Evolutionary conservation across 208 protist species (phyloP), one percentile per base, ranked within the genome.

Genomic region (Crithidia fasciculata): DNA sequence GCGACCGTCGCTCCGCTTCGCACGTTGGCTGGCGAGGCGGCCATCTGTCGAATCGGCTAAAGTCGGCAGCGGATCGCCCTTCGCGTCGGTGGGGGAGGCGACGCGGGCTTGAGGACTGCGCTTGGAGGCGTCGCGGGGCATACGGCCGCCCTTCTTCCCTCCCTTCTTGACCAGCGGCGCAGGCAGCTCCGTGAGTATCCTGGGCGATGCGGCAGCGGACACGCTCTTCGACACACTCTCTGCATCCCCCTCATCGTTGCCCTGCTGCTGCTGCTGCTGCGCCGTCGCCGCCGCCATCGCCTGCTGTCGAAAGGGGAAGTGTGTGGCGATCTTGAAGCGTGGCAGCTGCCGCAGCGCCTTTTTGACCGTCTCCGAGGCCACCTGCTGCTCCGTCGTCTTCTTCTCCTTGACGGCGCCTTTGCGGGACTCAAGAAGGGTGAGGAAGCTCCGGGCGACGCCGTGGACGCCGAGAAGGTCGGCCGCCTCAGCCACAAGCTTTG

Each of bases 241-340:
- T 0, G 16, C 56, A 8, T 52, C 28, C 13, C 9, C 61, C 10
- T 18, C 52, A 0, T 40, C 43, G n/a, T 44, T 28, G 8, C 4
- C 44, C 7, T 37, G 16, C 44, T 50, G 15, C 4, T 41, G 15
- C 4, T 41, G 49, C 12, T 54, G 45, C 47, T 5, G 28, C 44
- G 39, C 37, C 28, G 63, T 41, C 5, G 63, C 63, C 36, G 63
- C 49, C 44, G 45, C 18, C 13, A 12, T 44, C 19, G 28, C 5
- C 57, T 71, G 53, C 40, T 28, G 36, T 8, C 43, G 65, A 39
- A 78, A 78, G 4, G 83, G 83, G 41, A 88, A 88, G 76, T 88
- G 83, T 0, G 83, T 77, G 54, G 72, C 57, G 43, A 45, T 49
- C 56, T 76, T 88, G 39, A 88, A 76, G 4, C 57, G 83, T 0